Evolutionary conservation across 2,329 filamentous ascomycete genomes (phyloP).

Genomic region (Arthrobotrys conoides): DNA sequence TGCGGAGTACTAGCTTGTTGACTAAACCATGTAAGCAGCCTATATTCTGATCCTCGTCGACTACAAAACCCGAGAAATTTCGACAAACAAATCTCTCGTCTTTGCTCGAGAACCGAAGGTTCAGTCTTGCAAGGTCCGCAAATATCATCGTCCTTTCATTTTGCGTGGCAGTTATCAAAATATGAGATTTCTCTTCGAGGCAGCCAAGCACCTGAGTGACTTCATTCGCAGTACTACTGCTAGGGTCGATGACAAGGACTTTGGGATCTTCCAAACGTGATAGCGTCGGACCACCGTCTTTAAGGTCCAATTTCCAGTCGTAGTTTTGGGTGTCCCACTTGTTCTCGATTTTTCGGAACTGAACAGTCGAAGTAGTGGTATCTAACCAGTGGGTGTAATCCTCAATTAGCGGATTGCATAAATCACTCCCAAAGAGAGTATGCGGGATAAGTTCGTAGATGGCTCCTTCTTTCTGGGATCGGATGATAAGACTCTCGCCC

Average conservation of each 20-base stretch:
- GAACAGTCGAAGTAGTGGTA: slow-evolving; percentile 62
- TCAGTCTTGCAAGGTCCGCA: slow-evolving; percentile 69
- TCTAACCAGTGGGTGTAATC: slow-evolving; percentile 71
- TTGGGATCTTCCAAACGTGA: slow-evolving; percentile 61
- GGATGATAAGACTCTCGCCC: slow-evolving; percentile 66
- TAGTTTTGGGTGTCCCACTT: slow-evolving; percentile 52
- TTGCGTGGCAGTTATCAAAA: slow-evolving; percentile 62
- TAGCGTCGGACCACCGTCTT: slow-evolving; percentile 64
- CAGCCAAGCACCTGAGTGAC: slow-evolving; percentile 66
- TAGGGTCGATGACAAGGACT: slow-evolving; percentile 65
- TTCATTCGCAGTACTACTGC: slow-evolving; percentile 65
- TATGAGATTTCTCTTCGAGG: slow-evolving; percentile 66
- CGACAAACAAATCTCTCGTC: slow-evolving; percentile 67
- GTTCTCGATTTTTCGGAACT: slow-evolving; percentile 64
- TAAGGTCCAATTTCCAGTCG: slow-evolving; percentile 64
- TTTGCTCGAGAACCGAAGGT: slow-evolving; percentile 69
- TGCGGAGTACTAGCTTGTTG: slow-evolving; percentile 70
- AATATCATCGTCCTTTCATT: slow-evolving; percentile 63
- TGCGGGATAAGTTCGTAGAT: slow-evolving; percentile 65
- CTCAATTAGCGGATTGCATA: slow-evolving; percentile 67
- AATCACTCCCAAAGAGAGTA: slow-evolving; percentile 63
- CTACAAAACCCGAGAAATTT: slow-evolving; percentile 70
- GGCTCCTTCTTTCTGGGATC: slow-evolving; percentile 58
- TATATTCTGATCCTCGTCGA: slow-evolving; percentile 70
- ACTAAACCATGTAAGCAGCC: slow-evolving; percentile 70